These are phyloP conservation scores for Purpureocillium lavendulum DNA, from an alignment of 2,329 filamentous ascomycete genomes.

Conservation along the genomic window DNA sequence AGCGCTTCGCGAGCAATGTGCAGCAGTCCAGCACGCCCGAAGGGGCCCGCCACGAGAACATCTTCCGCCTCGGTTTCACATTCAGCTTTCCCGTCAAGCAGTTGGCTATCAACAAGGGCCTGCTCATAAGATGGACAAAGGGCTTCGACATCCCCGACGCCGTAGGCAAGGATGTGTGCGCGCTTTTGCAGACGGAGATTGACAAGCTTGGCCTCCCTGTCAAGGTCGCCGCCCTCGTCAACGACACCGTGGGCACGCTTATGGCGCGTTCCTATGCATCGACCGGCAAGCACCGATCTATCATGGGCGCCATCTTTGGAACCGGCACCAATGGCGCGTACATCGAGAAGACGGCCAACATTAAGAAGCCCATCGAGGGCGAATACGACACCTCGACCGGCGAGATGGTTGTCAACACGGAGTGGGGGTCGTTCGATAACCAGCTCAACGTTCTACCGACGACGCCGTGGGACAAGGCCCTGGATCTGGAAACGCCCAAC, in stretches of 20 bases:
- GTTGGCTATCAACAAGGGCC: slow-evolving; percentile 88
- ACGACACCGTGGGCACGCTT: slow-evolving; percentile 93
- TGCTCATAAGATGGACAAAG: slow-evolving; percentile 95
- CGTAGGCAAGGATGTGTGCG: slow-evolving; percentile 89
- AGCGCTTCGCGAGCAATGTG: slow-evolving; percentile 70
- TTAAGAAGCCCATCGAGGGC: slow-evolving; percentile 67
- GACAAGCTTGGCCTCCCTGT: slow-evolving; percentile 81
- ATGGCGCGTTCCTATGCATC: slow-evolving; percentile 97
- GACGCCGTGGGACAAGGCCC: slow-evolving; percentile 70
- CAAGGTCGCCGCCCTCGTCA: slow-evolving; percentile 90
- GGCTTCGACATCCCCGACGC: slow-evolving; percentile 96
- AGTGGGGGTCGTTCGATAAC: slow-evolving; percentile 99
- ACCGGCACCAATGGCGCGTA: slow-evolving; percentile 97
- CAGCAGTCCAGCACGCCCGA: slow-evolving; percentile 49
- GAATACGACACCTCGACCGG: slow-evolving; percentile 74
- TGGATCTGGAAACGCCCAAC: slow-evolving; percentile 78
- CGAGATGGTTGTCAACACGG: slow-evolving; percentile 95
- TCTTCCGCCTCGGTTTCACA: slow-evolving; percentile 95
- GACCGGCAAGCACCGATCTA: slow-evolving; percentile 73
- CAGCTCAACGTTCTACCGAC: slow-evolving; percentile 78
- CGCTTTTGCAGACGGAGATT: slow-evolving; percentile 80
- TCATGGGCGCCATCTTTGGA: slow-evolving; percentile 95
- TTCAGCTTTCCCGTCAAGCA: slow-evolving; percentile 97
- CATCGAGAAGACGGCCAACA: slow-evolving; percentile 79
- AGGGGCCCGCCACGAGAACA: slow-evolving; percentile 60